These are phyloP conservation scores for Anthoceros angustus DNA, from an alignment of 225 moss, liverwort and hornwort species.

Conservation along the genomic window DNA sequence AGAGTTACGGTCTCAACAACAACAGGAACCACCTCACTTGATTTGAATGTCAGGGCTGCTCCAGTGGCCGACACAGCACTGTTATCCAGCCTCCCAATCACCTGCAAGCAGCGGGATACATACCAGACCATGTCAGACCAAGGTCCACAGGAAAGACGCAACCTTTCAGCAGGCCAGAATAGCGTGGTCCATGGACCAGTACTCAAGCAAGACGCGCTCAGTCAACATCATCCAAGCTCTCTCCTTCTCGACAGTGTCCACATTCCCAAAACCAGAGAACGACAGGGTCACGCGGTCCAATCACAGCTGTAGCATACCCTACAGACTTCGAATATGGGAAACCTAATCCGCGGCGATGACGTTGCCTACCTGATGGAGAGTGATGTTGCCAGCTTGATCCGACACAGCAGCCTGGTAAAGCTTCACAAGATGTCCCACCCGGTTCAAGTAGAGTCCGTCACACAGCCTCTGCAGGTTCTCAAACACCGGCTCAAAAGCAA, in stretches of 20 bases:
- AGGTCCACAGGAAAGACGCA: neutral
- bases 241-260: too few species aligned
- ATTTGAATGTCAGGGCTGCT: conserved; percentile 5
- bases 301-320: too few species aligned
- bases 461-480: conserved; percentile 12
- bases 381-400: conserved; percentile 5
- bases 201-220: too few species aligned
- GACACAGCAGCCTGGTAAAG: conserved; percentile 14
- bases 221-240: too few species aligned
- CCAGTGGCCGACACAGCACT: conserved; percentile 10
- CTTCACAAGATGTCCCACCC: conserved; percentile 9
- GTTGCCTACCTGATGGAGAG: conserved; percentile 8
- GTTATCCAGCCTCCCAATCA: conserved; percentile 14
- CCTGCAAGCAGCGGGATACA: conserved; percentile 3
- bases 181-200: neutral
- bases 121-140: neutral
- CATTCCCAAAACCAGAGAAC: too few species aligned
- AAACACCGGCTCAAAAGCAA: conserved; percentile 10
- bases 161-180: neutral
- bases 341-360: neutral
- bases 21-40: conserved; percentile 2
- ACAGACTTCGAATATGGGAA: neutral
- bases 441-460: conserved; percentile 14
- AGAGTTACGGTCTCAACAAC: conserved; percentile 8
- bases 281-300: too few species aligned